phyloP scores from a whole-genome alignment of 2,329 filamentous ascomycete genomes.

The Colletotrichum sp. region DNA sequence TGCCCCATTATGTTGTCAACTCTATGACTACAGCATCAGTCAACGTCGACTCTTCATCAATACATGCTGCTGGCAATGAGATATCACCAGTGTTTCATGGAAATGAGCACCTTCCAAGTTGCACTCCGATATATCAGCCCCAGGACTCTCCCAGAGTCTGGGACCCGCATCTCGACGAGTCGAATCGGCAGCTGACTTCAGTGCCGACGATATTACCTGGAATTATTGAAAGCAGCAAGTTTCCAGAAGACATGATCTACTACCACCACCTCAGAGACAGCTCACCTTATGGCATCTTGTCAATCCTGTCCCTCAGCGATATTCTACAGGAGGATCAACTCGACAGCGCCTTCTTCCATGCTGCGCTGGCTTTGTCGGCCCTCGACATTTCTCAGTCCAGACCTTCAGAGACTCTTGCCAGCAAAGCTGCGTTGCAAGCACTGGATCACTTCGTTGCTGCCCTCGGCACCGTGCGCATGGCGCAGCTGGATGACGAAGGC shows the following conservation, averaged over 20 bases:
- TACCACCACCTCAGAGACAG: not conserved
- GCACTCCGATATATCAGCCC: not conserved
- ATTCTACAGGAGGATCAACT: not conserved
- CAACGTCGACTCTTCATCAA: not conserved
- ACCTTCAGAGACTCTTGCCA: not conserved
- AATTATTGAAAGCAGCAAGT: not conserved
- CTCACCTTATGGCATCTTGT: not conserved
- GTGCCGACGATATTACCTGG: not conserved
- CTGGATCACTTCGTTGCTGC: conserved; percentile 5
- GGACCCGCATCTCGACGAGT: not conserved
- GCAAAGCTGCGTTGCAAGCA: not conserved
- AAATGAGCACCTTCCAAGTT: not conserved
- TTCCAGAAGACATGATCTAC: conserved; percentile 3
- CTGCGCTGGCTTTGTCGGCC: not conserved
- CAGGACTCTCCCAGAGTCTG: not conserved
- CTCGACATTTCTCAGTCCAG: not conserved
- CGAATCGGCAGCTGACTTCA: not conserved
- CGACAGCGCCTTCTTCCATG: not conserved
- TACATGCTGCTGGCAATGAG: not conserved
- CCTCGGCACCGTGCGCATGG: not conserved
- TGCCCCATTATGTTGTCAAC: not conserved
- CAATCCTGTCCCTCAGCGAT: not conserved
- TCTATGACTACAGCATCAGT: not conserved
- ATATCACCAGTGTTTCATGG: not conserved
- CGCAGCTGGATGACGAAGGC: not conserved